Base-by-base conservation (phyloP, 2,329 filamentous ascomycete species). In the Arthrobotrys pseudoclavata region DNA sequence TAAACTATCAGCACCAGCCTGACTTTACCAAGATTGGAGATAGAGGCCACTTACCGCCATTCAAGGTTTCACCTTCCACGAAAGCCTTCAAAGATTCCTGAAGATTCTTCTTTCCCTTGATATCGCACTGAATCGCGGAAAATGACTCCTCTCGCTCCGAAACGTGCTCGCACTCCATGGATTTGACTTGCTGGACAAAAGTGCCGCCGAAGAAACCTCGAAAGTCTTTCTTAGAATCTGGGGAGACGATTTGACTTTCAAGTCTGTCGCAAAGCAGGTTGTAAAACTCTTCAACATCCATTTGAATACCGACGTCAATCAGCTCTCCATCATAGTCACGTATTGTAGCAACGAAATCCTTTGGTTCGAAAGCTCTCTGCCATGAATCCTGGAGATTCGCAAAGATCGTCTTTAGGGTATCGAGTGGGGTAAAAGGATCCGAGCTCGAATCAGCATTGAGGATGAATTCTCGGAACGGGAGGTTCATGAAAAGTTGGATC, bases 211-310 rank as follows among this genome's bases (percentile, higher is more conserved):
- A 99, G 81, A 98, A 96, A 0, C 90, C 90, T 61, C 92, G 89
- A 79, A 99, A 91, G 22, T 84, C 85, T 79, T 89, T 90, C 83
- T 92, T 97, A 37, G 89, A 89, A n/a, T 89, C 87, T 1, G 86
- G 84, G 9, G 88, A 87, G 18, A 88, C 84, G 79, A 98, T 89
- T 81, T 97, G 93, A 7, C 89, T 88, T 82, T 99, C 96, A 88
- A 94, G 94, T 26, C 94, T 89, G 83, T 97, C 94, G 81, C 98
- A 96, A 0, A 99, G 87, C 3, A 97, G 87, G 81, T 96, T 97
- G 85, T 96, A 98, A 83, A 98, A 99, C 83, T 97, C 94, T 81
- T 98, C 96, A 4, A 97, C 96, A 82, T 99, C 96, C 93, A 99
- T 98, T 83, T 99, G 96, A 75, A 92, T 89, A 69, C 91, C 89